Percentiles rank a stretch among this genome's conserved stretches.
Conservation (phyloP, 352 stramenopile species). For the Phytophthora niederhauseri region DNA sequence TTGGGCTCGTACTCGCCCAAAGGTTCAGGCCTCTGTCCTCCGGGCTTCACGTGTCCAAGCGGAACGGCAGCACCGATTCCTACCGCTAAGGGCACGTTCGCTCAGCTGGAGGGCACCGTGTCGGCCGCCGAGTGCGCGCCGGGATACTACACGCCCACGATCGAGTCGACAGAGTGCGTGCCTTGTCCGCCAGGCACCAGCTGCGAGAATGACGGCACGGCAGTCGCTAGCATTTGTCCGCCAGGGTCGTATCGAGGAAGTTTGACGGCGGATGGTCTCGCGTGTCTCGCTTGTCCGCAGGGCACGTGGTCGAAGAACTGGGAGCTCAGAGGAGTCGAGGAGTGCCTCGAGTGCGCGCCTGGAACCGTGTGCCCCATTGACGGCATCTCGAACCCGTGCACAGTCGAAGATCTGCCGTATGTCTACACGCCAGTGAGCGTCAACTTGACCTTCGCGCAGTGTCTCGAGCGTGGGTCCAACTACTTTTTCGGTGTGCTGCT, state of each 20-base stretch:
- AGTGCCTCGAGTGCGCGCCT: constrained; percentile 93
- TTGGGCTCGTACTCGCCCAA: constrained; percentile 91
- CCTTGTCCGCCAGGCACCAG: constrained; percentile 93
- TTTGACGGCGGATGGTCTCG: constrained; percentile 85
- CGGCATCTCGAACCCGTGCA: constrained; percentile 95
- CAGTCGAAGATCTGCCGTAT: constrained; percentile 91
- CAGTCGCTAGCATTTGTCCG: constrained; percentile 89
- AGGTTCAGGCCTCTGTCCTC: constrained; percentile 94
- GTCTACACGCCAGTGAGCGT: constrained; percentile 87
- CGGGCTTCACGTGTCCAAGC: constrained; percentile 94
- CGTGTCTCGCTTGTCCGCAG: constrained; percentile 92
- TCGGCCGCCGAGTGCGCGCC: constrained; percentile 92
- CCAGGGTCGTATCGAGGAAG: constrained; percentile 94
- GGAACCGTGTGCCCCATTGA: constrained; percentile 95
- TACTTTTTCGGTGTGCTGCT: constrained; percentile 96
- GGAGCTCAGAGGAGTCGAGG: constrained; percentile 93
- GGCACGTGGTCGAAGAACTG: constrained; percentile 99
- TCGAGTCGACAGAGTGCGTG: constrained; percentile 93
- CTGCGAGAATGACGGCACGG: constrained; percentile 92
- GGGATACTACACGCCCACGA: constrained; percentile 96
- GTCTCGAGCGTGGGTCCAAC: constrained; percentile 73
- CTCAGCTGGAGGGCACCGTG: constrained; percentile 92
- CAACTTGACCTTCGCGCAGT: constrained; percentile 90
- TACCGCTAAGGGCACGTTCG: constrained; percentile 92
- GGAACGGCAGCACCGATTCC: constrained; percentile 94